phyloP scores from a whole-genome alignment of 495 filamentous ascomycete genomes.

The Opeltia flavorubescens region DNA sequence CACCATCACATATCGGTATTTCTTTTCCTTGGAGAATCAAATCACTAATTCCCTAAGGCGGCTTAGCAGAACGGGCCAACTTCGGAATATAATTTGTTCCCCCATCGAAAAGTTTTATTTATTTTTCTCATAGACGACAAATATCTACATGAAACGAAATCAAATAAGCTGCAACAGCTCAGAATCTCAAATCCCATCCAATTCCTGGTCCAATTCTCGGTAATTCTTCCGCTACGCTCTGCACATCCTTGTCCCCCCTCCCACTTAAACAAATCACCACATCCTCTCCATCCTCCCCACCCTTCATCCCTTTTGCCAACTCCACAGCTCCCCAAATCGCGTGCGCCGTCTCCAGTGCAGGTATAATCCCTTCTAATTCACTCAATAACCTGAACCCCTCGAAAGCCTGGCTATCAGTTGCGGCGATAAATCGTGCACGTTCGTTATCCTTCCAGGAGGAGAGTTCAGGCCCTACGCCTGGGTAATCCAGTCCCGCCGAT shows the following conservation, averaged over 20 bases:
- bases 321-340: constrained; percentile 81
- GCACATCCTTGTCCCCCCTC: constrained; percentile 93
- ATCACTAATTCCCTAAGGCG: no score
- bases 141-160: no score
- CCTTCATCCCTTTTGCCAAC: constrained; percentile 55
- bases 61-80: no score
- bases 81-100: no score
- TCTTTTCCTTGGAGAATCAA: no score
- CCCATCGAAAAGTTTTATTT: no score
- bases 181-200: constrained; percentile 92
- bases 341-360: constrained; percentile 86
- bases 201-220: constrained; percentile 81
- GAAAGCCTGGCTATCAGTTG: constrained; percentile 86
- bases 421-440: constrained; percentile 77
- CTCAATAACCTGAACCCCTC: constrained; percentile 71
- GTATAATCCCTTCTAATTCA: constrained; percentile 90
- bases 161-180: no score
- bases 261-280: constrained; percentile 91
- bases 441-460: constrained; percentile 80
- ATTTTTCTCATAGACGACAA: no score
- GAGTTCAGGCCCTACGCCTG: constrained; percentile 88
- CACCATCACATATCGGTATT: no score
- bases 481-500: constrained; percentile 95
- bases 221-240: constrained; percentile 91
- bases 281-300: constrained; percentile 72